A percentile compares a stretch with the other conserved stretches of the same genome.
Evolutionary conservation across 495 filamentous ascomycete species (phyloP).

Genomic region (Penicillium coprophilum): DNA sequence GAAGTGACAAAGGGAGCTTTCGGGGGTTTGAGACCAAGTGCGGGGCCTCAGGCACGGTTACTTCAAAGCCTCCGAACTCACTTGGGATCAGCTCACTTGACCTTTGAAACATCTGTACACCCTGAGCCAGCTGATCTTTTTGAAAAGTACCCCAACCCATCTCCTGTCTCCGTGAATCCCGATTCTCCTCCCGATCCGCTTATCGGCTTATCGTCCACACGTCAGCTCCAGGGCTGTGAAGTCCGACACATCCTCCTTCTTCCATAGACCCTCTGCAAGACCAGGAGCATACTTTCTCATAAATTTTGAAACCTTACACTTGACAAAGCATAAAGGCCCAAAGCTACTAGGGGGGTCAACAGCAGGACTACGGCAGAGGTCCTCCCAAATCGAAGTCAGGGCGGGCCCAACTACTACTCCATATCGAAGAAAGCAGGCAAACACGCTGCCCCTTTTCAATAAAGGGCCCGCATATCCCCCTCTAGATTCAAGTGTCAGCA

Average conservation of each 20-base stretch:
- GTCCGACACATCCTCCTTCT: conserved; percentile 1
- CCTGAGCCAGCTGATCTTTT: neutral
- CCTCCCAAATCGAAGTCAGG: conserved; percentile 7
- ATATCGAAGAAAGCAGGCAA: conserved; percentile 10
- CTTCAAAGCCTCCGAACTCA: conserved; percentile 2
- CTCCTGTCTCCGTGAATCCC: conserved; percentile 3
- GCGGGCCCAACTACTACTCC: conserved; percentile 12
- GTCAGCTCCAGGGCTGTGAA: conserved; percentile 7
- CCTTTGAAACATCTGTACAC: conserved; percentile 1
- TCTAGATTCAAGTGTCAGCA: conserved; percentile 2
- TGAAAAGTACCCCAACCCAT: neutral
- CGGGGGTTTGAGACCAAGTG: neutral
- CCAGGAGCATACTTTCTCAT: neutral
- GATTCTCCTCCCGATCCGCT: conserved; percentile 7
- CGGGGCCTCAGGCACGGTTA: neutral
- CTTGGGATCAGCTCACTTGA: neutral
- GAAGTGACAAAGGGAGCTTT: conserved; percentile 4
- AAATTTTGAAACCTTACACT: neutral
- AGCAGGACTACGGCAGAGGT: neutral
- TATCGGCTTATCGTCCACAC: conserved; percentile 16
- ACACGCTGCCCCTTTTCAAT: conserved; percentile 8
- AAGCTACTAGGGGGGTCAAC: neutral
- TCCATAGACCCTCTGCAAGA: conserved; percentile 1
- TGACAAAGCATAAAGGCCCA: neutral
- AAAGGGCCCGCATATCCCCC: conserved; percentile 4